Percentiles rank a stretch among this genome's conserved stretches.
These are phyloP conservation scores for Xylariomycetidae sp. DNA, from an alignment of 2,329 filamentous ascomycete species.

Conservation along the genomic window DNA sequence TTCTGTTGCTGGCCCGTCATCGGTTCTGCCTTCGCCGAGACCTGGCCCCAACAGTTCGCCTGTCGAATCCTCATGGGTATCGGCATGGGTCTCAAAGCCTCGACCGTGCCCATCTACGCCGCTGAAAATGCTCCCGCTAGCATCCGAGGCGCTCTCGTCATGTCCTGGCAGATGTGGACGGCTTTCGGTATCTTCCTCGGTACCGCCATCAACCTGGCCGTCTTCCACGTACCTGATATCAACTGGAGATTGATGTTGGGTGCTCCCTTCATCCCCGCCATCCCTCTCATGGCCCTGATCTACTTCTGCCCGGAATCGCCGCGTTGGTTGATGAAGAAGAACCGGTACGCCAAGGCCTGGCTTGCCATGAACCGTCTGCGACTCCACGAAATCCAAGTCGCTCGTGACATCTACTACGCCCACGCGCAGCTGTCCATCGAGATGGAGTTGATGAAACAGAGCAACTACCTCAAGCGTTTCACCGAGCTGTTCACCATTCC, in stretches of 20 bases:
- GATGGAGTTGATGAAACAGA: slow-evolving; percentile 39
- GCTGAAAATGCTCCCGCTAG: slow-evolving; percentile 66
- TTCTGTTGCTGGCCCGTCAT: slow-evolving; percentile 66
- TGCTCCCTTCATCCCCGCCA: slow-evolving; percentile 53
- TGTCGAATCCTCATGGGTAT: slow-evolving; percentile 70
- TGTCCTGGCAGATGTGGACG: slow-evolving; percentile 75
- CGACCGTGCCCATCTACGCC: slow-evolving; percentile 64
- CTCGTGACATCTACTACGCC: slow-evolving; percentile 58
- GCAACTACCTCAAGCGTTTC: slow-evolving; percentile 57
- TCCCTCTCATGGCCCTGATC: slow-evolving; percentile 54
- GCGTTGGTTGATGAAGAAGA: slow-evolving; percentile 63
- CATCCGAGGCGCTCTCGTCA: slow-evolving; percentile 70
- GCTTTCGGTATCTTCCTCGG: slow-evolving; percentile 55
- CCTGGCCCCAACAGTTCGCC: slow-evolving; percentile 65
- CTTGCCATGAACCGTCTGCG: slow-evolving; percentile 46
- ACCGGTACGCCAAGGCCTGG: slow-evolving; percentile 55
- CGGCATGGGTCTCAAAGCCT: slow-evolving; percentile 69
- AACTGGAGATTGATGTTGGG: slow-evolving; percentile 40
- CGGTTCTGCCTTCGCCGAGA: slow-evolving; percentile 64
- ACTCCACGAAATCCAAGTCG: slow-evolving; percentile 50
- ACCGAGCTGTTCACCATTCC: slow-evolving; percentile 63
- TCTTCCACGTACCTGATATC: slow-evolving; percentile 27
- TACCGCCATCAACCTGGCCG: slow-evolving; percentile 53
- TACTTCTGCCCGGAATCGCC: slow-evolving; percentile 63
- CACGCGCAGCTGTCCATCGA: slow-evolving; percentile 60